Base-by-base conservation (phyloP, 1,284 basidiomycete genomes). In the Caloboletus inedulis region DNA sequence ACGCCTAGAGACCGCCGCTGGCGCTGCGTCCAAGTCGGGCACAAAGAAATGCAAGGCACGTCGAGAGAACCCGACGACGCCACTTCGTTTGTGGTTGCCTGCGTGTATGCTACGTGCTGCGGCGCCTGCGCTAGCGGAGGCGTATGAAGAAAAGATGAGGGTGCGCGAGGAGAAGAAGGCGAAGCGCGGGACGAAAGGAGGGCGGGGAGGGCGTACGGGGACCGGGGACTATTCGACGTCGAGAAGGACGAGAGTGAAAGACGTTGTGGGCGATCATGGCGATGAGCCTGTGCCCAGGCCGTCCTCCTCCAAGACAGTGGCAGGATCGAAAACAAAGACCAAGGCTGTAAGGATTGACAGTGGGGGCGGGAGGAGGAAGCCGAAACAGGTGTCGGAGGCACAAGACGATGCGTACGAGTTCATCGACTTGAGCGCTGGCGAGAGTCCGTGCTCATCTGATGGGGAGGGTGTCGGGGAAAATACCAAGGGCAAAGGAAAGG, bases 21-120 rank as follows among this genome's bases (percentile, higher is more conserved):
- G 65, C 7, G 58, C 42, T 16, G 66, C 40, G 60, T 64, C 34
- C 75, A 79, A 36, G 70, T 71, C 13, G 68, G 52, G 54, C 25
- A 42, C 30, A 18, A 74, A 21, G 70, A 73, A 27, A 75, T 74
- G 41, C 73, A 76, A 45, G 56, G 70, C 63, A 14, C 71, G 65
- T 35, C 55, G 52, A 4, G 74, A 56, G 36, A 78, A 58, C 77
- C 87, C 6, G 53, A 72, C 27, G 73, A 72, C 49, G 3, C 74
- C 78, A 58, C 60, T 89, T 58, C 74, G 87, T 27, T 62, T 92
- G 31, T 89, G 87, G 87, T 76, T 90, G 73, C 87, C 89, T 1
- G 87, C 85, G 14, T 83, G 79, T 54, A 85, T 94, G 75, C 78
- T 93, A 8, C 71, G 74, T 16, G 69, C 82, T 45, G 89, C 82